Percentiles rank a stretch among this genome's conserved stretches.
These are phyloP conservation scores for Ganoderma sp. DNA, from an alignment of 1,284 basidiomycete species.

Conservation along the genomic window DNA sequence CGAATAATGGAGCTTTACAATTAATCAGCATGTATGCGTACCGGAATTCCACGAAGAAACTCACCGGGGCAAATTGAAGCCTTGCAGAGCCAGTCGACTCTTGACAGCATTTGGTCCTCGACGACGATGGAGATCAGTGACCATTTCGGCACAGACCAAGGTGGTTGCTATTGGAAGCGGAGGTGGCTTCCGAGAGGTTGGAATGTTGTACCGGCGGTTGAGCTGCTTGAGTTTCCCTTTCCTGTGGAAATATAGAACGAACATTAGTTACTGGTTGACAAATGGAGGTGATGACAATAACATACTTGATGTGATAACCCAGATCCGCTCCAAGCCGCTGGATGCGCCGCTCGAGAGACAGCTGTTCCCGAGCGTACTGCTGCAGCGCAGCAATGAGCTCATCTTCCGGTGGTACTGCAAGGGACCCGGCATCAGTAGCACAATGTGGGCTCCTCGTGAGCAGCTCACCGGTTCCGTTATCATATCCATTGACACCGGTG, in stretches of 20 bases:
- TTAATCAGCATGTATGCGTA: too few species aligned
- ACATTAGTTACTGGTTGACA: neutral
- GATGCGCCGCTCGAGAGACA: neutral
- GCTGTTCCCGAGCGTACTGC: neutral
- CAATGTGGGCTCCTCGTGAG: neutral
- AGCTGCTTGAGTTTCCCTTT: slow-evolving; percentile 2
- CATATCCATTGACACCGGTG: neutral
- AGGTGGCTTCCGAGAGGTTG: neutral
- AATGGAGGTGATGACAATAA: neutral
- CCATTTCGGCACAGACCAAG: neutral
- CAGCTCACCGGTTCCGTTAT: neutral
- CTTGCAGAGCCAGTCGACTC: neutral
- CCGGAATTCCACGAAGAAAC: too few species aligned
- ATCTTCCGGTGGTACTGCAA: neutral
- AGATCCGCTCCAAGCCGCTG: neutral
- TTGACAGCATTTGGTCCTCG: neutral
- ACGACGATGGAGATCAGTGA: neutral
- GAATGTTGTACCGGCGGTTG: neutral
- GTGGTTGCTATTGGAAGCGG: neutral
- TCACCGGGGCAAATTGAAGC: neutral
- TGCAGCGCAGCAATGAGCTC: neutral
- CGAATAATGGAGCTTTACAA: neutral
- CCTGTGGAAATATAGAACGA: neutral
- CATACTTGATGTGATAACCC: neutral
- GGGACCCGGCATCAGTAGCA: too few species aligned